Evolutionary conservation across 73 alveolate species (phyloP), one percentile per base, ranked within the genome.

Genomic region (Stentor roeselii): DNA sequence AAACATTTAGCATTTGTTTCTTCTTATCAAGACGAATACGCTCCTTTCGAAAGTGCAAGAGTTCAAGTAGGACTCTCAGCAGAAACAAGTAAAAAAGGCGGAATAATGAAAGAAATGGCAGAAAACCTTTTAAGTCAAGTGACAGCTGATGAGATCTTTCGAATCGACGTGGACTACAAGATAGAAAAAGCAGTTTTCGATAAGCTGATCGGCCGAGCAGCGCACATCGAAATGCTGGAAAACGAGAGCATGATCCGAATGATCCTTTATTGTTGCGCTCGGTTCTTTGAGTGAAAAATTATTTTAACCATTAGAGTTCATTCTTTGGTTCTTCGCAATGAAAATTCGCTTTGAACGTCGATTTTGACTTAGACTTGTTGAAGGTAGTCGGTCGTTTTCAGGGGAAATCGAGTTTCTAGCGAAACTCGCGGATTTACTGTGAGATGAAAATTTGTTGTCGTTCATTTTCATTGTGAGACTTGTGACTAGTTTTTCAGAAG

Each of bases 1-100:
- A 96, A 96, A 83, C 90, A 96, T 89, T 91, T 97, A 1, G 93
- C 93, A 86, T 93, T 97, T 37, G 92, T 97, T 11, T 84, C 97
- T 75, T 90, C 96, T 77, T 98, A 95, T 86, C 59, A 97, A 82
- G 99, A 97, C 85, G 91, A 96, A 82, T 97, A 97, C 95, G 98
- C 98, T 50, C 99, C 99, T 35, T 97, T 95, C 91, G 99, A 96
- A 84, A 87, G 97, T 50, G 97, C 99, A 3, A 95, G 99, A 88
- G 94, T 97, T 30, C 95, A 96, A 91, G 92, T 95, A 78, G 90
- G 95, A 78, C 86, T 91, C 21, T 89, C 91, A 41, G 95, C 95
- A 34, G 74, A 91, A 75, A 91, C 89, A 36, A 93, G 91, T 41
- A 21, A 30, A 2, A 35, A 35, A 98, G 3, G 93, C 92, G 76